Conservation (phyloP, 495 filamentous ascomycete genomes). For the Neurospora sp. region DNA sequence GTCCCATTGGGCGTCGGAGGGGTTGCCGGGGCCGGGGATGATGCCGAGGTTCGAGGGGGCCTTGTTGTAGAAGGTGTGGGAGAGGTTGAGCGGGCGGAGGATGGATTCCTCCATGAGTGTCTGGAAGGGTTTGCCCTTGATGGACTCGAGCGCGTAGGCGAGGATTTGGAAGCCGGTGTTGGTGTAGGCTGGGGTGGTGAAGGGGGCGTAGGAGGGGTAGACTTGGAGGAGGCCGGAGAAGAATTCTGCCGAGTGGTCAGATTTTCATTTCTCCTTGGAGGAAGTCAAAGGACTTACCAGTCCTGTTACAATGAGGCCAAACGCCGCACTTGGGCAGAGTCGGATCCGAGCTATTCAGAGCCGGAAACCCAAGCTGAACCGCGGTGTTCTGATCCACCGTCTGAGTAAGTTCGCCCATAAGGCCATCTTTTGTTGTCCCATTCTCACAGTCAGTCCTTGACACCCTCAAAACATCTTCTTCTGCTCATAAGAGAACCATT, state of each 20-base stretch:
- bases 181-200: conserved; percentile 43
- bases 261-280: no score
- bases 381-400: conserved; percentile 23
- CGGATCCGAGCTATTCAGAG: conserved; percentile 27
- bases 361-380: conserved; percentile 30
- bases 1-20: conserved; percentile 15
- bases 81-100: conserved; percentile 36
- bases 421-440: conserved; percentile 18
- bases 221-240: conserved; percentile 39
- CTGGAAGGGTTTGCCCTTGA: conserved; percentile 37
- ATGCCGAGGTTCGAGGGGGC: conserved; percentile 19
- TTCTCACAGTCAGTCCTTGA: not conserved
- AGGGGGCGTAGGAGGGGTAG: conserved; percentile 39
- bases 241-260: conserved; percentile 31
- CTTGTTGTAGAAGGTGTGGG: conserved; percentile 28
- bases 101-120: conserved; percentile 34
- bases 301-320: conserved; percentile 23
- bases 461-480: not conserved
- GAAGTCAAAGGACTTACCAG: conserved; percentile 15
- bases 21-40: conserved; percentile 20
- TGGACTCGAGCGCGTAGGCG: conserved; percentile 43
- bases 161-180: conserved; percentile 46
- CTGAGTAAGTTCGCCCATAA: conserved; percentile 33
- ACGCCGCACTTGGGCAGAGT: conserved; percentile 31
- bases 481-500: not conserved